Percentiles rank a stretch among this genome's conserved stretches.
Evolutionary conservation across 1,139 yeast genomes (phyloP).

Genomic region (Geotrichum australiense): DNA sequence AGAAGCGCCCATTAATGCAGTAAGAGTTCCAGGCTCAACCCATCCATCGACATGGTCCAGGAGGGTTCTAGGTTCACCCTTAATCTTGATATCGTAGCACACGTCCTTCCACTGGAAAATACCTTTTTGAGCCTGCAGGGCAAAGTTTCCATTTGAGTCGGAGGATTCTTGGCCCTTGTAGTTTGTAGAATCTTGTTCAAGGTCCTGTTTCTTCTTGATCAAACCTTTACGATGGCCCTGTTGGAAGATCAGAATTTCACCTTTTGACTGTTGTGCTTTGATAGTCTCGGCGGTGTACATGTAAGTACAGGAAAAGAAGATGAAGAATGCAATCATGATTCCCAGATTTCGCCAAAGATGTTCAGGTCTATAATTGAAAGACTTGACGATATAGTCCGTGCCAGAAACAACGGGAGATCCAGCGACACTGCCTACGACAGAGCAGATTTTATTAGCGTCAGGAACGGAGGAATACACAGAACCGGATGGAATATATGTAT

Average conservation of each 20-base stretch:
- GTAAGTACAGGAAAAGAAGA: constrained; percentile 49
- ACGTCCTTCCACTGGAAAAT: constrained; percentile 78
- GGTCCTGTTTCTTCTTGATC: too few relatives aligned
- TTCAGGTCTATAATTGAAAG: constrained; percentile 42
- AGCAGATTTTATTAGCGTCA: constrained; percentile 43
- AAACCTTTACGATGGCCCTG: too few relatives aligned
- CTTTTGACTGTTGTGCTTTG: constrained; percentile 70
- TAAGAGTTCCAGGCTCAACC: constrained; percentile 71
- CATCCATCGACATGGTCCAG: constrained; percentile 71
- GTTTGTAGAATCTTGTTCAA: too few relatives aligned
- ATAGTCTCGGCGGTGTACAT: constrained; percentile 51
- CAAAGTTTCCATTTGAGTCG: constrained; percentile 21
- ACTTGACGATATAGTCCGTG: constrained; percentile 41
- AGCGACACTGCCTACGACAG: constrained; percentile 51
- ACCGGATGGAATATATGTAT: constrained; percentile 44
- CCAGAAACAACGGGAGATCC: constrained; percentile 54
- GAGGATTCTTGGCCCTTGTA: too few relatives aligned
- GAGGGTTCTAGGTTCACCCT: constrained; percentile 50
- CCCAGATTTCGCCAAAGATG: constrained; percentile 82
- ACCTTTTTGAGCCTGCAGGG: constrained; percentile 28
- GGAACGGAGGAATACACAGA: constrained; percentile 38
- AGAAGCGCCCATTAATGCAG: constrained; percentile 81
- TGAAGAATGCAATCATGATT: constrained; percentile 46
- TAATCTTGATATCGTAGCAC: constrained; percentile 65
- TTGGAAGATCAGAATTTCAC: constrained; percentile 68